phyloP scores from a whole-genome alignment of 139 green algal genomes.

The Coelastrella sp. region DNA sequence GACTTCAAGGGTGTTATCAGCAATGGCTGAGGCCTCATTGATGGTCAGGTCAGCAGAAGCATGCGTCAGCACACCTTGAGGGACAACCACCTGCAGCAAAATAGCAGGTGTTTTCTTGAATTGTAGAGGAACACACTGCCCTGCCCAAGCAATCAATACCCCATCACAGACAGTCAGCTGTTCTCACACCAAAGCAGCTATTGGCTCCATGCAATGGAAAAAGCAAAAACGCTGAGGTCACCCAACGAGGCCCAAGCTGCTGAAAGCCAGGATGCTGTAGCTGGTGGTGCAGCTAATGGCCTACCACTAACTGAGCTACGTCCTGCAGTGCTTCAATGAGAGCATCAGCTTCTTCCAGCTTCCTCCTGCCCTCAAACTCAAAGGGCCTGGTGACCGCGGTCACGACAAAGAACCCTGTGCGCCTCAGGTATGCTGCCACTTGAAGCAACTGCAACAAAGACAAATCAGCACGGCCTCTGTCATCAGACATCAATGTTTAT shows the following conservation, averaged over 20 bases:
- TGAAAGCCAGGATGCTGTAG: background rate
- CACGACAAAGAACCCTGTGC: slow-evolving; percentile 81
- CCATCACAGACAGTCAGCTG: background rate
- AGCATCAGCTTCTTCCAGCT: slow-evolving; percentile 73
- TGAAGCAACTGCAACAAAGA: slow-evolving; percentile 64
- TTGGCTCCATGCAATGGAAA: background rate
- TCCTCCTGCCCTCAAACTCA: slow-evolving; percentile 80
- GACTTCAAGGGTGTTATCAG: slow-evolving; percentile 87
- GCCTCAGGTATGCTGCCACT: slow-evolving; percentile 71
- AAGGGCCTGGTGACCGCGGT: slow-evolving; percentile 82
- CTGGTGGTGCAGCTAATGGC: slow-evolving; percentile 34
- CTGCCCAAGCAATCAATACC: no score
- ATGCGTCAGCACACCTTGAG: slow-evolving; percentile 64
- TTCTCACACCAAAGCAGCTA: background rate
- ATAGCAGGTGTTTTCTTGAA: background rate
- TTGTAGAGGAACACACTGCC: no score
- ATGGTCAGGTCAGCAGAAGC: slow-evolving; percentile 80
- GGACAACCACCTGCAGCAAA: slow-evolving; percentile 64
- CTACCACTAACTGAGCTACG: slow-evolving; percentile 77
- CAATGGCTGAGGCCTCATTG: slow-evolving; percentile 78
- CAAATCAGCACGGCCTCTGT: background rate
- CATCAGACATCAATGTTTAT: background rate
- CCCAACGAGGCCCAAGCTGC: background rate
- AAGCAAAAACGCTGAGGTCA: no score
- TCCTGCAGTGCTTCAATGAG: slow-evolving; percentile 72